phyloP scores from a whole-genome alignment of 2,329 filamentous ascomycete species.

The Fusarium torreyae region DNA sequence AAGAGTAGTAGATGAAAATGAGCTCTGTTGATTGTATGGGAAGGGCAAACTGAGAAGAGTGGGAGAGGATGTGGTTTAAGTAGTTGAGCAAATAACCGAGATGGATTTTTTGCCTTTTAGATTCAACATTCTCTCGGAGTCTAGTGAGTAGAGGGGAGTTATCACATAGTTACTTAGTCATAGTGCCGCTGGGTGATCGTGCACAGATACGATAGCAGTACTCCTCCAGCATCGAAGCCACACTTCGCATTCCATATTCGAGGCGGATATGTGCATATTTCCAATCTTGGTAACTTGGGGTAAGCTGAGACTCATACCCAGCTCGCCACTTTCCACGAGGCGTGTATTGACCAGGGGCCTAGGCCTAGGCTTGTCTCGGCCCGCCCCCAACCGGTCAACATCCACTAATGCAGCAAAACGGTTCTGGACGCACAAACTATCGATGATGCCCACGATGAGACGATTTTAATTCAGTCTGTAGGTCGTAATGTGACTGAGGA shows the following conservation, averaged over 20 bases:
- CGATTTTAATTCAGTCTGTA: too few relatives aligned
- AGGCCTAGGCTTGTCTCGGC: neutral
- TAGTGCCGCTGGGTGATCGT: neutral
- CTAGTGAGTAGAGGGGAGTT: too few relatives aligned
- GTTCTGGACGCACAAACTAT: too few relatives aligned
- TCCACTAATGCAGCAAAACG: too few relatives aligned
- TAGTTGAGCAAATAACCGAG: neutral
- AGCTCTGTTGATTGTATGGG: neutral
- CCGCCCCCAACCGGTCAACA: neutral
- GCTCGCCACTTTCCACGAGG: neutral
- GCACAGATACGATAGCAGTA: too few relatives aligned
- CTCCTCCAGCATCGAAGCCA: neutral
- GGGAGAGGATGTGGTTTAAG: neutral
- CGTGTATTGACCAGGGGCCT: neutral
- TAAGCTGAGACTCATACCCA: neutral
- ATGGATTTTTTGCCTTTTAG: neutral
- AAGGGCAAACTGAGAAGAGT: accelerated
- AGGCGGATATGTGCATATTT: neutral
- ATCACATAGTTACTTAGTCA: neutral
- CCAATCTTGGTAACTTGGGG: neutral
- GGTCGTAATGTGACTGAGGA: too few relatives aligned
- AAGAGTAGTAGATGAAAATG: neutral
- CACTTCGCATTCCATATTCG: too few relatives aligned
- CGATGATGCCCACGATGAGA: too few relatives aligned
- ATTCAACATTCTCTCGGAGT: neutral